phyloP scores from a whole-genome alignment of 2,329 filamentous ascomycete genomes.

The Fusarium sp. region DNA sequence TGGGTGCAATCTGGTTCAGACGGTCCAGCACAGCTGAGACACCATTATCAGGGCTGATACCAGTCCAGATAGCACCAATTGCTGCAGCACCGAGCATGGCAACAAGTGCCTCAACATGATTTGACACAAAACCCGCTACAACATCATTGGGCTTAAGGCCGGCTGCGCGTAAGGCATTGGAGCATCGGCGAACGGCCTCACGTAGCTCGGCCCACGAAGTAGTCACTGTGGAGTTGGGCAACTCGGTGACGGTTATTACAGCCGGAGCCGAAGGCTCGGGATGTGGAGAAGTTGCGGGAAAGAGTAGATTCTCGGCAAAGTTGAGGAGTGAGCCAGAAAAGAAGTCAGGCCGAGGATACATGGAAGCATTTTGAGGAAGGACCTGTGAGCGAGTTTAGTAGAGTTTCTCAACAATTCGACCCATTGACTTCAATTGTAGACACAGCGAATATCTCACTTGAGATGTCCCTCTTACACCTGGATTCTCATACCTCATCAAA shows the following conservation, averaged over 20 bases:
- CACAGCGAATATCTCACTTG: slow-evolving; percentile 14
- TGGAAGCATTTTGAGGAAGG: slow-evolving; percentile 72
- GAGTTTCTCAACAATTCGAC: not conserved
- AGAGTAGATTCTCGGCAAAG: slow-evolving; percentile 95
- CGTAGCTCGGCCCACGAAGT: slow-evolving; percentile 84
- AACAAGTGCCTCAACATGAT: slow-evolving; percentile 87
- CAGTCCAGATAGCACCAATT: slow-evolving; percentile 91
- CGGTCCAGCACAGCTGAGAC: slow-evolving; percentile 92
- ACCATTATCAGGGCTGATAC: slow-evolving; percentile 91
- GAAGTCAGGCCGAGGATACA: slow-evolving; percentile 91
- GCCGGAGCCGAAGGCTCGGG: slow-evolving; percentile 71
- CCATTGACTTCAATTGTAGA: not conserved
- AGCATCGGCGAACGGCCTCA: slow-evolving; percentile 79
- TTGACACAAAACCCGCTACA: slow-evolving; percentile 84
- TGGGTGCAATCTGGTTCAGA: slow-evolving; percentile 85
- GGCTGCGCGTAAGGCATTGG: slow-evolving; percentile 74
- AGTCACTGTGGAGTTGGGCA: slow-evolving; percentile 66
- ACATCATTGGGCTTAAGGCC: slow-evolving; percentile 70
- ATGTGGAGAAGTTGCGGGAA: slow-evolving; percentile 64
- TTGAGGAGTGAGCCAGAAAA: slow-evolving; percentile 85
- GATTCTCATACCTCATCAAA: slow-evolving; percentile 67
- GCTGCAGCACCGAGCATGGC: slow-evolving; percentile 87
- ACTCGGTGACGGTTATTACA: slow-evolving; percentile 84
- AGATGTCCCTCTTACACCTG: not conserved
- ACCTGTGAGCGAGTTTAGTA: slow-evolving; percentile 63